A percentile compares a stretch with the other conserved stretches of the same genome.
phyloP scores from a whole-genome alignment of 202 grass and related monocot species.

The Saccharum hybrid region DNA sequence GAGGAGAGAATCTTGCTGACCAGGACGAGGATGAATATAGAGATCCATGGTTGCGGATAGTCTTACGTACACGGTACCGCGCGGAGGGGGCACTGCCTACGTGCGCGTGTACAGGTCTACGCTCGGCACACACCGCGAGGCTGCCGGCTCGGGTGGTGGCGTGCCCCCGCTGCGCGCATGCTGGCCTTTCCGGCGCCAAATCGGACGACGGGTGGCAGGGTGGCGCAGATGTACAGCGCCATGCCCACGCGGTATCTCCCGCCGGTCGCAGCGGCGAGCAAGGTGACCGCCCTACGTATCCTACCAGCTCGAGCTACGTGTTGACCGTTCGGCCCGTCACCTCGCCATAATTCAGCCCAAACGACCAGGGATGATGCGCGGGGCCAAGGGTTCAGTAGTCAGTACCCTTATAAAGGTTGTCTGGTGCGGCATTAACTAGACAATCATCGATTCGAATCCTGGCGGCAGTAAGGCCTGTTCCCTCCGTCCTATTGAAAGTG shows the following conservation, averaged over 20 bases:
- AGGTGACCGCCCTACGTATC: too few relatives aligned
- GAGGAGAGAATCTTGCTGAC: too few relatives aligned
- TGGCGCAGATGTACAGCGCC: background rate
- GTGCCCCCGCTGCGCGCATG: background rate
- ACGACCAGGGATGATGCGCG: background rate
- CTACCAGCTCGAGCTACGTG: background rate
- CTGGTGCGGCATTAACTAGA: too few relatives aligned
- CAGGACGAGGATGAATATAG: too few relatives aligned
- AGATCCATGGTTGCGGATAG: too few relatives aligned
- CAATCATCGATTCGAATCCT: too few relatives aligned
- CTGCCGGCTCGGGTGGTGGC: background rate
- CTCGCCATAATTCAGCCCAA: background rate
- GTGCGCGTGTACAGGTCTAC: background rate
- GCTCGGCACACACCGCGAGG: background rate
- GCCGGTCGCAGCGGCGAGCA: background rate
- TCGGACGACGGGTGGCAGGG: background rate
- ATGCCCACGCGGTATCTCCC: background rate
- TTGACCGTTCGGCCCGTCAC: background rate
- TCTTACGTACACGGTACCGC: too few relatives aligned
- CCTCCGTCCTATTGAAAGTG: too few relatives aligned
- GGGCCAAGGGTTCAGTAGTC: too few relatives aligned
- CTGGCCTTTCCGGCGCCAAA: constrained; percentile 7
- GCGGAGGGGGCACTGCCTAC: background rate
- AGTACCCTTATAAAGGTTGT: too few relatives aligned
- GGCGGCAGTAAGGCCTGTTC: too few relatives aligned